Evolutionary conservation across 2,329 filamentous ascomycete species (phyloP).

Genomic region (Fusarium subglutinans): DNA sequence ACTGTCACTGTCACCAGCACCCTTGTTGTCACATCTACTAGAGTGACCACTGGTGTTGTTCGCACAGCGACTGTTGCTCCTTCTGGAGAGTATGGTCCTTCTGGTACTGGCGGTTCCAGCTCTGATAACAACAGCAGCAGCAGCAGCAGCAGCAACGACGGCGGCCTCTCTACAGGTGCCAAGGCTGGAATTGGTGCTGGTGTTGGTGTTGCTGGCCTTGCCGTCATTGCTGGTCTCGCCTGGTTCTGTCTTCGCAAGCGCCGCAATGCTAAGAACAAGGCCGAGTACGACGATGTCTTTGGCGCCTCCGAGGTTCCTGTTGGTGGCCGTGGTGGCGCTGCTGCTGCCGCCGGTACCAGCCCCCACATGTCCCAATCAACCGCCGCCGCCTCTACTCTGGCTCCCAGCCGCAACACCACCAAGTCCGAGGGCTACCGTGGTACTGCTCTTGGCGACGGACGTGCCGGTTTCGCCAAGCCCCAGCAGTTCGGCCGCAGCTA

Average conservation of each 20-base stretch:
- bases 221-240: constrained; percentile 43
- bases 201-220: constrained; percentile 49
- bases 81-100: constrained; percentile 38
- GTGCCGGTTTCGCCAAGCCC: constrained; percentile 52
- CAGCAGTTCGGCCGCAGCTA: constrained; percentile 47
- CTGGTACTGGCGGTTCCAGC: constrained; percentile 18
- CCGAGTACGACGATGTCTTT: constrained; percentile 52
- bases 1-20: constrained; percentile 52
- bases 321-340: constrained; percentile 42
- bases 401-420: constrained; percentile 40
- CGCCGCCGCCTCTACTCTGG: constrained; percentile 38
- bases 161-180: constrained; percentile 53
- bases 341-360: constrained; percentile 23
- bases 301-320: constrained; percentile 56
- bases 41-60: constrained; percentile 45
- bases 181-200: constrained; percentile 57
- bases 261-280: constrained; percentile 45
- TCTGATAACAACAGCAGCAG: constrained; percentile 22
- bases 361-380: constrained; percentile 47
- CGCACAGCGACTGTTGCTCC: constrained; percentile 42
- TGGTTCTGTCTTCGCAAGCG: constrained; percentile 47
- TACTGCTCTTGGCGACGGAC: constrained; percentile 52
- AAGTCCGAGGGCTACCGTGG: constrained; percentile 52
- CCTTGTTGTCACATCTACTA: constrained; percentile 48
- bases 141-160: constrained; percentile 17